Conservation (phyloP, 208 protist genomes). For the Leishmania amazonensis region DNA sequence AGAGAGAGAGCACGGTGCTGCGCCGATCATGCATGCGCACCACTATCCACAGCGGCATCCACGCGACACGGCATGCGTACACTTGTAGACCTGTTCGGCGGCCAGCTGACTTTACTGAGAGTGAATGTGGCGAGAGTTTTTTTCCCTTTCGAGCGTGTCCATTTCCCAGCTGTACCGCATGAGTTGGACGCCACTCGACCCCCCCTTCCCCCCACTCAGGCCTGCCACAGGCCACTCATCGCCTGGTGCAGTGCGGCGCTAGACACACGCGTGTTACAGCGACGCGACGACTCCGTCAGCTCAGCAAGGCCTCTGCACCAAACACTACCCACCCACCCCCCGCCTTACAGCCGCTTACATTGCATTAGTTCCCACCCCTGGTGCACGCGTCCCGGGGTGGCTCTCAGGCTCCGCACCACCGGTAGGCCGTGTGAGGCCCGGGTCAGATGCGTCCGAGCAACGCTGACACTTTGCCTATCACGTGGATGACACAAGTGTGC, state of each 20-base stretch:
- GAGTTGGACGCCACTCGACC: not conserved
- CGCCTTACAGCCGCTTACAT: not conserved
- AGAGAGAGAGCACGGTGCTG: not conserved
- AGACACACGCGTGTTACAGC: not conserved
- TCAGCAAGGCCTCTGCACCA: not conserved
- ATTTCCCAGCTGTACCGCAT: not conserved
- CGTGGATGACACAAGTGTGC: too few species aligned
- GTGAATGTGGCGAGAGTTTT: not conserved
- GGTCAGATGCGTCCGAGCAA: not conserved
- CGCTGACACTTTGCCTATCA: not conserved
- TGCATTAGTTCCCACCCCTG: not conserved
- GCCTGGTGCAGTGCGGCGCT: not conserved
- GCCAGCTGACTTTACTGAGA: not conserved
- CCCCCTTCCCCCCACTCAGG: not conserved
- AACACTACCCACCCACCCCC: not conserved
- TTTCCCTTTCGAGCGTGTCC: not conserved
- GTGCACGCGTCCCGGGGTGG: not conserved
- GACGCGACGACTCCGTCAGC: not conserved
- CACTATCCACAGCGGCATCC: not conserved
- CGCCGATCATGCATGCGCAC: not conserved
- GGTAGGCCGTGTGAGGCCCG: not conserved
- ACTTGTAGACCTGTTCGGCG: not conserved
- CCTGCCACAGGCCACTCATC: not conserved
- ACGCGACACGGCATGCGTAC: not conserved
- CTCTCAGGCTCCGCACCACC: not conserved